Base-by-base conservation (phyloP, 1,284 basidiomycete species). In the Boletellus deceptivus region DNA sequence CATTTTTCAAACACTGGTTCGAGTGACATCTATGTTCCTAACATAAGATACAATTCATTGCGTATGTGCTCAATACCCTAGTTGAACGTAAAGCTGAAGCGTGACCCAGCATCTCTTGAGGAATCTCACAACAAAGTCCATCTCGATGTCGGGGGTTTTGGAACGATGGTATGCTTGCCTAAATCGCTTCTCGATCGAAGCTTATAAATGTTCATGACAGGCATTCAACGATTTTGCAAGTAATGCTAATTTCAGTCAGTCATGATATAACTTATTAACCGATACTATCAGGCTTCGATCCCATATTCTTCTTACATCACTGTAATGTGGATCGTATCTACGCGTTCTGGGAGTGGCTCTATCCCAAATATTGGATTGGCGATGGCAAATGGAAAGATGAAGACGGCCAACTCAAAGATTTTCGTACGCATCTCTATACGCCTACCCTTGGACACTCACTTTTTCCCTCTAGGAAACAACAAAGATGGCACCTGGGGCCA, bases 1-100 rank as follows among this genome's bases (percentile, higher is more conserved):
- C 55, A 49, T 42, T 59, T 59, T 34, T 50, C 58, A 2, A 55
- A 40, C 45, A 39, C 31, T 8, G 48, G 11, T 13, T 31, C 35
- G 0, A 33, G 14, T 2, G 14, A 10, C 3, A 11, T 29, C 9
- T 29, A 10, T 13, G 27, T 29, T 29, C 27, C 27, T 29, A 10
- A 8, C 1, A 1, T 3, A 11, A 29, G 27, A 11, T 29, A 8
- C 27, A 10, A 29, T 3, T 3, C 9, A 29, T 10, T 29, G 10
- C 10, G 27, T 29, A 11, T 8, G 11, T 29, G 10, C 27, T 8
- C 8, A 11, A 8, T 3, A 4, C 27, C 11, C 1, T 13, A 17
- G 22, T 18, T 3, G 24, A 8, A 25, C 27, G 9, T 29, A 3
- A 13, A 29, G 11, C 27, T 29, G 11, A 29, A 8, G 11, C 8